These are phyloP conservation scores for Cutaneotrichosporon daszewskae DNA, from an alignment of 1,284 basidiomycete genomes.

Conservation along the genomic window DNA sequence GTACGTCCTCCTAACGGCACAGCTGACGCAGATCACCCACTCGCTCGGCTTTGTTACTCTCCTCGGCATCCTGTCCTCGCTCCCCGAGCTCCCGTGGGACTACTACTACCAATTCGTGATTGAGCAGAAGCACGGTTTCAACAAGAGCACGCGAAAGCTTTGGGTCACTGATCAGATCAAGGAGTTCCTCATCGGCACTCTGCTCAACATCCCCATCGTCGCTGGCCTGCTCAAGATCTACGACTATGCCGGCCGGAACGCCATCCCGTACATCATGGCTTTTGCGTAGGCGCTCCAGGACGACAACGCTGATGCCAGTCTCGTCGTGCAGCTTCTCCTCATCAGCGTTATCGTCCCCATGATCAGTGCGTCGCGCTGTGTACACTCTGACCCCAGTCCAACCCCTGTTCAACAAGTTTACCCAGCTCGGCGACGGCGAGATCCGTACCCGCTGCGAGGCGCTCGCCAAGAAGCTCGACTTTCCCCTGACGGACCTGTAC, in stretches of 20 bases:
- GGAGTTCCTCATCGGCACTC: slow-evolving; percentile 65
- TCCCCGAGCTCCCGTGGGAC: slow-evolving; percentile 65
- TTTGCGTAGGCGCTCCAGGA: slow-evolving; percentile 72
- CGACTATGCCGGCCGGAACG: slow-evolving; percentile 83
- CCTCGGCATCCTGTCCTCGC: slow-evolving; percentile 61
- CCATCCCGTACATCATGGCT: slow-evolving; percentile 81
- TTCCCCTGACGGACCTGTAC: slow-evolving; percentile 91
- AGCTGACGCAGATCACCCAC: slow-evolving; percentile 61
- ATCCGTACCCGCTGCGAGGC: slow-evolving; percentile 67
- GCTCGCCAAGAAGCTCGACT: slow-evolving; percentile 72
- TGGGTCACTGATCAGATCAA: slow-evolving; percentile 78
- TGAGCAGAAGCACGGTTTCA: slow-evolving; percentile 94
- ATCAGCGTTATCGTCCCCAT: slow-evolving; percentile 81
- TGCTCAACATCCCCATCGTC: slow-evolving; percentile 81
- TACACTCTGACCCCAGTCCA: slow-evolving; percentile 54
- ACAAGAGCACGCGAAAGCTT: slow-evolving; percentile 75
- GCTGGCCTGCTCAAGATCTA: slow-evolving; percentile 83
- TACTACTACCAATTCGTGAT: slow-evolving; percentile 88
- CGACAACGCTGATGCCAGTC: too few relatives aligned
- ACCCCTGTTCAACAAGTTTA: slow-evolving; percentile 94
- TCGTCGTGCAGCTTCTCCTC: slow-evolving; percentile 76
- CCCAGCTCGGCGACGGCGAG: slow-evolving; percentile 69
- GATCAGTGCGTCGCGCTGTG: slow-evolving; percentile 51
- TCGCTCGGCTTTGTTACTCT: slow-evolving; percentile 72
- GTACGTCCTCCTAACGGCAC: slow-evolving; percentile 16